Evolutionary conservation across 1,139 yeast species (phyloP), one percentile per base, ranked within the genome.

Genomic region (Candida dubliniensis): DNA sequence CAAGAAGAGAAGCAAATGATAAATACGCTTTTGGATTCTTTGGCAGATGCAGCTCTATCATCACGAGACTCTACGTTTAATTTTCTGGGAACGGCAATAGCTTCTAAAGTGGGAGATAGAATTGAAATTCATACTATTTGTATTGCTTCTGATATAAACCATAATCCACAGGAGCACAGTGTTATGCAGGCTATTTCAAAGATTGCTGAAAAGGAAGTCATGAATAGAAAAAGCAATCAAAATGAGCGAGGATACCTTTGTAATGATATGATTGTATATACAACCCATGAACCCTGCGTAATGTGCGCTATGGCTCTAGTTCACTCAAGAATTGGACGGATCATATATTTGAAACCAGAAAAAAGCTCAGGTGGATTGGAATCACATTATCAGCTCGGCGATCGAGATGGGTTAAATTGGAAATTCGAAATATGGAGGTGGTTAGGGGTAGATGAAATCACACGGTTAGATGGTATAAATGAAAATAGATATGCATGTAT

Each of bases 221-320:
- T 56, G 8, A 60, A 71, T 31, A 59, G 81, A 35, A 45, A 47
- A 4, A 36, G 40, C 8, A 33, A 33, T 24, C 42, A 49, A 26
- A 50, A 41, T 8, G 51, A 47, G 8, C 48, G 51, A 46, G 67
- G 67, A 14, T 95, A 95, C 58, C 73, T 95, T 8, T 91, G 98
- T 57, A 78, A 84, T 38, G 79, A 82, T 46, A 76, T 82, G 51
- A 82, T 87, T 48, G 90, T 93, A 0, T 90, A 87, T 58, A 86
- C 95, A 1, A 86, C 96, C 0, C 96, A 90, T 59, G 99, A 95
- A 60, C 99, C 99, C 0, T 95, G 99, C 60, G 79, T 88, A 0
- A 95, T 93, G 98, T 95, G 99, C 58, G 69, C 87, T 8, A 95
- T 95, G 99, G 99, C 98, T 0, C 70, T 95, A 31, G 84, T 91